phyloP scores from a whole-genome alignment of 1,139 yeast species.

The Tardiomyces digboiensis region DNA sequence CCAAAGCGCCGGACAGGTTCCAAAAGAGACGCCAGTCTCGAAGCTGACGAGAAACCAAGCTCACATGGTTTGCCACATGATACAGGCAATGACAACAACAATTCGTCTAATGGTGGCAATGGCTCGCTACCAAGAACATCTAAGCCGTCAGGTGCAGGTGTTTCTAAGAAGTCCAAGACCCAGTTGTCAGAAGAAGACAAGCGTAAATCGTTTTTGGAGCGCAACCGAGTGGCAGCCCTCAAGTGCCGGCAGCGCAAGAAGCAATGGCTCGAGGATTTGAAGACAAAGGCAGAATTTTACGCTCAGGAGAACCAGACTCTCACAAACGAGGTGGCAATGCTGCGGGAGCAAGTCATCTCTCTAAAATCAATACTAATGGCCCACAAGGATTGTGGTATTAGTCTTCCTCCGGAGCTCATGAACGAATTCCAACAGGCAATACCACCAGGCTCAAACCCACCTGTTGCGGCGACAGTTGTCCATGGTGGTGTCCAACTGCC shows the following conservation, averaged over 20 bases:
- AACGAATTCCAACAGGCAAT: neutral
- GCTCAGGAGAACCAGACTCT: conserved; percentile 52
- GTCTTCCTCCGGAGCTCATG: neutral
- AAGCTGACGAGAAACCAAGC: neutral
- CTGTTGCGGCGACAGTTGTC: neutral
- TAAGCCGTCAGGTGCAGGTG: no score
- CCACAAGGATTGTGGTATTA: conserved; percentile 18
- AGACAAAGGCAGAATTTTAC: conserved; percentile 62
- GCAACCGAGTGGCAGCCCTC: conserved; percentile 92
- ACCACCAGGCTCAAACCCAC: neutral
- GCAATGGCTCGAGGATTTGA: conserved; percentile 77
- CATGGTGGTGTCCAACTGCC: neutral
- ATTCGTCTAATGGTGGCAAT: neutral
- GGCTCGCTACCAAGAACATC: no score
- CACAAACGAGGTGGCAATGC: conserved; percentile 39
- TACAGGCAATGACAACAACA: neutral
- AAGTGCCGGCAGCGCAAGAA: conserved; percentile 95
- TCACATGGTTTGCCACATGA: neutral
- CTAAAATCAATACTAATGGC: conserved; percentile 28
- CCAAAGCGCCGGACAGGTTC: neutral
- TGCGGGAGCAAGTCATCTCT: conserved; percentile 41
- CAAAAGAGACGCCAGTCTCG: neutral
- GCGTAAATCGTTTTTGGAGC: conserved; percentile 73
- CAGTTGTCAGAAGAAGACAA: conserved; percentile 50
- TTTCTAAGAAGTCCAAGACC: conserved; percentile 8